phyloP scores from a whole-genome alignment of 108 stramenopile species.

The Skeletonema costatum region DNA sequence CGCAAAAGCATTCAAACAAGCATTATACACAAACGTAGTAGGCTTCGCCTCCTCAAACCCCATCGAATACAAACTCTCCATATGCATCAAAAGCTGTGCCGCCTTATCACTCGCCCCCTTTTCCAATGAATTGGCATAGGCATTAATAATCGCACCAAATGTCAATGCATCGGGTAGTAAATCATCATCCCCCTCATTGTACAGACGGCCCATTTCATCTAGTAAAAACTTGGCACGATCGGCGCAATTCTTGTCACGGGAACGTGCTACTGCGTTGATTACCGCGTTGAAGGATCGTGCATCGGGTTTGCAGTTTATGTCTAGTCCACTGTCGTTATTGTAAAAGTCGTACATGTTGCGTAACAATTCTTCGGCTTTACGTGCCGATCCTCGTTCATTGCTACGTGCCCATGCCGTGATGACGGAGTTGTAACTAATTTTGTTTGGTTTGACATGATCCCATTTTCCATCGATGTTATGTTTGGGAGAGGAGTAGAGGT shows the following conservation, averaged over 20 bases:
- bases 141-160: slow-evolving; percentile 56
- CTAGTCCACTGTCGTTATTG: slow-evolving; percentile 11
- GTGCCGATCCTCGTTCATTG: slow-evolving; percentile 20
- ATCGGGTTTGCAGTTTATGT: slow-evolving; percentile 28
- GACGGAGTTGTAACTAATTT: slow-evolving; percentile 64
- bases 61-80: slow-evolving; percentile 46
- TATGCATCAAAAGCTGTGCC: slow-evolving; percentile 40
- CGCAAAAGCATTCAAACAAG: slow-evolving; percentile 52
- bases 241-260: slow-evolving; percentile 32
- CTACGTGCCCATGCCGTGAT: slow-evolving; percentile 54
- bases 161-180: slow-evolving; percentile 37
- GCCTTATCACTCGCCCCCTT: slow-evolving; percentile 36
- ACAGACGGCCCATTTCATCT: slow-evolving; percentile 49
- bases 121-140: slow-evolving; percentile 41
- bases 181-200: slow-evolving; percentile 41
- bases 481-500: not conserved
- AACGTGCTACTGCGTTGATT: slow-evolving; percentile 51
- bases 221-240: slow-evolving; percentile 42
- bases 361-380: slow-evolving; percentile 47
- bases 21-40: slow-evolving; percentile 52
- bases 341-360: slow-evolving; percentile 48
- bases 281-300: slow-evolving; percentile 39
- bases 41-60: slow-evolving; percentile 47
- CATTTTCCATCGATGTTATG: not conserved
- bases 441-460: slow-evolving; percentile 62